Evolutionary conservation across 2,329 filamentous ascomycete species (phyloP).

Genomic region (Ophiostoma quercus): DNA sequence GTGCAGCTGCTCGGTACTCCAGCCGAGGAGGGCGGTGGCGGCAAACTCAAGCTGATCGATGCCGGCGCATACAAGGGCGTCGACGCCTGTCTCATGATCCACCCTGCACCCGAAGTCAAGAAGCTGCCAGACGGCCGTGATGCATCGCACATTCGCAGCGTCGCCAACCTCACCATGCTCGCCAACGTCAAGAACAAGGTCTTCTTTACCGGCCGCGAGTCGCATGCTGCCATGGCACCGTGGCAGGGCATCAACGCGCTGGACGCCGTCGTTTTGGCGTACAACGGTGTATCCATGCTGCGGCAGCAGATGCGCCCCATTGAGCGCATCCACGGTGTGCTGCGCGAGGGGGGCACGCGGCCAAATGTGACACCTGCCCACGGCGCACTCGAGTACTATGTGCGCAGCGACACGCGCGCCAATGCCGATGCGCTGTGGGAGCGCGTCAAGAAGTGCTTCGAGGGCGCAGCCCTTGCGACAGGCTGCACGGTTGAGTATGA

Average conservation of each 20-base stretch:
- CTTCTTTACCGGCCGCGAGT: slow-evolving; percentile 39
- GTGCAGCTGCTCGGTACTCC: slow-evolving; percentile 39
- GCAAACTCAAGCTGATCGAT: slow-evolving; percentile 42
- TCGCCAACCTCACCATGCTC: slow-evolving; percentile 26
- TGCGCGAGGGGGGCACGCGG: slow-evolving; percentile 37
- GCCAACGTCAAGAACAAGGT: slow-evolving; percentile 32
- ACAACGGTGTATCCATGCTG: slow-evolving; percentile 39
- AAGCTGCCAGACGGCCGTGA: slow-evolving; percentile 21
- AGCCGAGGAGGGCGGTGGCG: slow-evolving; percentile 41
- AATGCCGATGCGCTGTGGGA: slow-evolving; percentile 33
- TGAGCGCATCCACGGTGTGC: slow-evolving; percentile 47
- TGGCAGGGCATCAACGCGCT: slow-evolving; percentile 47
- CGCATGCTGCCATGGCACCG: slow-evolving; percentile 44
- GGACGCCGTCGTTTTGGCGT: slow-evolving; percentile 41
- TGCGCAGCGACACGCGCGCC: slow-evolving; percentile 39
- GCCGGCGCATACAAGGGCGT: slow-evolving; percentile 40
- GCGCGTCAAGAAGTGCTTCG: slow-evolving; percentile 35
- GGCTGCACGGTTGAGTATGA: slow-evolving; percentile 33
- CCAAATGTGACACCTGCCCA: slow-evolving; percentile 38
- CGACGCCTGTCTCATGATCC: slow-evolving; percentile 39
- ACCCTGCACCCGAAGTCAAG: slow-evolving; percentile 29
- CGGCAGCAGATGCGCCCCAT: slow-evolving; percentile 45
- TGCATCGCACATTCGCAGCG: slow-evolving; percentile 20
- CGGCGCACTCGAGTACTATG: slow-evolving; percentile 42
- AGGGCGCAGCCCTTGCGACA: slow-evolving; percentile 36